A percentile compares a stretch with the other conserved stretches of the same genome.
Evolutionary conservation across 1,284 basidiomycete species (phyloP).

Genomic region (Inonotus obliquus): DNA sequence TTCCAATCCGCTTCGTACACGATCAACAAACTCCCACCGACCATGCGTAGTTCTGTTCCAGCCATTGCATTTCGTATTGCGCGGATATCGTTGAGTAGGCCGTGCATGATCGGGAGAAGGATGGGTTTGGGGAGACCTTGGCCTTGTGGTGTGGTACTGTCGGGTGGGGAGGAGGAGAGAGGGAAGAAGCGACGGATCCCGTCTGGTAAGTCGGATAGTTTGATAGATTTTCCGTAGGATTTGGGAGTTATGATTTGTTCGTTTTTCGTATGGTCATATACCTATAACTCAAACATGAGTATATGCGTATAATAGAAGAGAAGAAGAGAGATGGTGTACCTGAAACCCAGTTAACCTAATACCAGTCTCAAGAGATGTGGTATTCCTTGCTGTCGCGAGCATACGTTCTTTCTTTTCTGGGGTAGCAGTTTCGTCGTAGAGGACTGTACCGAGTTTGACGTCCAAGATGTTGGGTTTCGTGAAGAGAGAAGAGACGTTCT

Average conservation of each 20-base stretch:
- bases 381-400: constrained; percentile 63
- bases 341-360: constrained; percentile 86
- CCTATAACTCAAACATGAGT: constrained; percentile 39
- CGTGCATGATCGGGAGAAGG: constrained; percentile 49
- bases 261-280: constrained; percentile 60
- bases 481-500: constrained; percentile 78
- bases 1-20: constrained; percentile 75
- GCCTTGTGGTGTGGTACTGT: constrained; percentile 15
- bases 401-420: constrained; percentile 80
- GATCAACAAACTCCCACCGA: constrained; percentile 78
- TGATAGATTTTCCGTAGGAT: constrained; percentile 77
- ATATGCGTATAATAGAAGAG: background rate
- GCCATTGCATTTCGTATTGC: constrained; percentile 53
- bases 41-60: constrained; percentile 69
- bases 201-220: constrained; percentile 58
- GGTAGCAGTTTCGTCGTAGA: constrained; percentile 67
- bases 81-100: constrained; percentile 56
- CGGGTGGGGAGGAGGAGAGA: constrained; percentile 26
- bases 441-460: constrained; percentile 85
- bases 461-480: constrained; percentile 83
- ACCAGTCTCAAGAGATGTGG: constrained; percentile 75
- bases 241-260: constrained; percentile 64
- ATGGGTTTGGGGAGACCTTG: constrained; percentile 34
- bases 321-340: constrained; percentile 40
- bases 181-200: constrained; percentile 83